phyloP scores from a whole-genome alignment of 1,139 yeast genomes.

The Candida sojae region DNA sequence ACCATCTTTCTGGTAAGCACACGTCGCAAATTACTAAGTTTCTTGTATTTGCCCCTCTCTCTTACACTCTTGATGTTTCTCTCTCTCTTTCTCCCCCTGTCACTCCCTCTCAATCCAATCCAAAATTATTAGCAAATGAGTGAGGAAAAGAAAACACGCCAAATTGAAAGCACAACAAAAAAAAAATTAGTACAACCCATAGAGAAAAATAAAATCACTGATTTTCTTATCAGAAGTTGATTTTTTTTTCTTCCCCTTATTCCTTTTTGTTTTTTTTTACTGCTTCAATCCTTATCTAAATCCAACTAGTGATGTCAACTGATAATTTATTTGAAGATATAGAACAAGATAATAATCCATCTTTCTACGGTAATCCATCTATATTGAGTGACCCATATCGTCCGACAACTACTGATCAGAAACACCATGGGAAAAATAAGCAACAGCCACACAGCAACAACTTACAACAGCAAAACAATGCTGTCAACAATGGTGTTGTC shows the following conservation, averaged over 20 bases:
- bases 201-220: not conserved
- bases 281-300: not conserved
- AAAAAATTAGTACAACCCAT: not conserved
- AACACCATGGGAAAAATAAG: not conserved
- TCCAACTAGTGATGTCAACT: slow-evolving; percentile 12
- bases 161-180: not conserved
- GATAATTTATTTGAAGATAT: slow-evolving; percentile 36
- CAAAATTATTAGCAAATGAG: too few species aligned
- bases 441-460: slow-evolving; percentile 4
- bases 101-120: too few species aligned
- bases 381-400: slow-evolving; percentile 30
- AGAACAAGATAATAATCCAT: slow-evolving; percentile 53
- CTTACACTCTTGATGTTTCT: too few species aligned
- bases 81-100: too few species aligned
- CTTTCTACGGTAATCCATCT: slow-evolving; percentile 40
- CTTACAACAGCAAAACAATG: slow-evolving; percentile 5
- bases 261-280: not conserved
- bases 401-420: slow-evolving; percentile 6
- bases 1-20: not conserved
- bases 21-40: not conserved
- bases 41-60: slow-evolving; percentile 2
- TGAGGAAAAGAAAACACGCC: not conserved
- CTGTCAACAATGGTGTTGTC: slow-evolving; percentile 1
- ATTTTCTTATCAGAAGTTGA: slow-evolving; percentile 1
- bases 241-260: not conserved